Evolutionary conservation across 495 filamentous ascomycete species (phyloP), one percentile per base, ranked within the genome.

Genomic region (Hamigera avellanea): DNA sequence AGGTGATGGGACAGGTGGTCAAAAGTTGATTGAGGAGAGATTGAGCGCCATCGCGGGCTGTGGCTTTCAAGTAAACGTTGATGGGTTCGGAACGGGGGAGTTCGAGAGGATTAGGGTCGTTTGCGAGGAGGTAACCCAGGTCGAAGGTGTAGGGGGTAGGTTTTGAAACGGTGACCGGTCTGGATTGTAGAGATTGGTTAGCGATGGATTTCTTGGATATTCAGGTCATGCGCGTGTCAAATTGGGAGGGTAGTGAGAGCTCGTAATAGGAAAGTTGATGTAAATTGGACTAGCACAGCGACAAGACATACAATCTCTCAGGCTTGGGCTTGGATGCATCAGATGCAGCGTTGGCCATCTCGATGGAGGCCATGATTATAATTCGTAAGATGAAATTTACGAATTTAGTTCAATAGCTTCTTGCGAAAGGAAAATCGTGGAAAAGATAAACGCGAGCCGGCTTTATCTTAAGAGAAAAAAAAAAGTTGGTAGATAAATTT

Each of bases 121-220:
- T 73, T 56, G 71, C 77, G 49, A 87, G 70, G 39, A 95, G 76
- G 53, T 89, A 75, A 44, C 86, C 87, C 9, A 94, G 76, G 62
- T 95, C 86, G 69, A 93, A 94, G 53, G 80, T 85, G 67, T 89
- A 89, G 28, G 85, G 88, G 1, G 76, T 93, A 0, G 85, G 83
- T 55, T 88, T 87, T 18, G 75, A 65, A 58, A 88, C 81, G 7
- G 69, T 78, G 40, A 87, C 70, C 15, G 66, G 58, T 19, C 69
- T 73, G 42, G 25, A 28, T 15, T 30, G 5, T 30, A 30, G 5
- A 13, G 14, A 26, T 18, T 29, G 6, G 19, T 35, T 30, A 43
- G 19, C 18, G 4, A 14, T 23, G 21, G n/a, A n/a, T n/a, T n/a
- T n/a, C n/a, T n/a, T n/a, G n/a, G n/a, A n/a, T n/a, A n/a, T n/a